Conservation (phyloP, 257 asterid species). For the Jacaranda mimosifolia region DNA sequence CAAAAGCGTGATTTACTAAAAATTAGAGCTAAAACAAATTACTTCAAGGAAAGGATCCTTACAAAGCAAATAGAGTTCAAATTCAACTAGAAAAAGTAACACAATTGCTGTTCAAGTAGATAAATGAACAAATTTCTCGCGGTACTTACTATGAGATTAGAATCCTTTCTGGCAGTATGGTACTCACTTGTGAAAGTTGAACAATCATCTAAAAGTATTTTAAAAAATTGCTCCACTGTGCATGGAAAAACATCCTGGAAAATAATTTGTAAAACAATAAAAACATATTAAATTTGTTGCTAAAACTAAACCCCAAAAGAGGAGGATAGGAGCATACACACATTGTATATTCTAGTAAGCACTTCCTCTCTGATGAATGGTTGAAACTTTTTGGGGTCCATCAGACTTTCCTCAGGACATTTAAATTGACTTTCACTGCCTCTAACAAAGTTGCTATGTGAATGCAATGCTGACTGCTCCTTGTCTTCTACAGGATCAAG, state of each 20-base stretch:
- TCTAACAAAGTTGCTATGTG: conserved; percentile 68
- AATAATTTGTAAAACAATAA: conserved; percentile 31
- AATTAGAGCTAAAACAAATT: conserved; percentile 6
- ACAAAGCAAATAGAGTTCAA: conserved; percentile 6
- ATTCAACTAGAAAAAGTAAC: conserved; percentile 5
- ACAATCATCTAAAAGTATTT: conserved; percentile 72
- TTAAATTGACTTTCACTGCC: conserved; percentile 49
- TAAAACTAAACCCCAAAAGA: conserved; percentile 26
- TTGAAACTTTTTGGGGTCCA: conserved; percentile 55
- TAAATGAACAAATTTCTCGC: not conserved
- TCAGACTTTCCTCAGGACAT: conserved; percentile 56
- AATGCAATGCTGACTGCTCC: conserved; percentile 47
- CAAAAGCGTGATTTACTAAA: not conserved
- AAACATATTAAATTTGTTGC: conserved; percentile 4
- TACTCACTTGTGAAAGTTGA: conserved; percentile 83
- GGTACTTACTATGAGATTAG: conserved; percentile 75
- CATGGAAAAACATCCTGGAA: conserved; percentile 86
- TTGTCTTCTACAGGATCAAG: conserved; percentile 55
- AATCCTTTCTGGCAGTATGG: conserved; percentile 75
- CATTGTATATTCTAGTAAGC: conserved; percentile 70
- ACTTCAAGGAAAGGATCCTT: not conserved
- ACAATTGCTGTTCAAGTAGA: conserved; percentile 12
- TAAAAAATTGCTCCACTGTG: conserved; percentile 86
- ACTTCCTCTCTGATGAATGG: conserved; percentile 90
- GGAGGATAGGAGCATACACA: conserved; percentile 40